phyloP scores from a whole-genome alignment of 805 yeast genomes.

The Zygosaccharomyces siamensis region DNA sequence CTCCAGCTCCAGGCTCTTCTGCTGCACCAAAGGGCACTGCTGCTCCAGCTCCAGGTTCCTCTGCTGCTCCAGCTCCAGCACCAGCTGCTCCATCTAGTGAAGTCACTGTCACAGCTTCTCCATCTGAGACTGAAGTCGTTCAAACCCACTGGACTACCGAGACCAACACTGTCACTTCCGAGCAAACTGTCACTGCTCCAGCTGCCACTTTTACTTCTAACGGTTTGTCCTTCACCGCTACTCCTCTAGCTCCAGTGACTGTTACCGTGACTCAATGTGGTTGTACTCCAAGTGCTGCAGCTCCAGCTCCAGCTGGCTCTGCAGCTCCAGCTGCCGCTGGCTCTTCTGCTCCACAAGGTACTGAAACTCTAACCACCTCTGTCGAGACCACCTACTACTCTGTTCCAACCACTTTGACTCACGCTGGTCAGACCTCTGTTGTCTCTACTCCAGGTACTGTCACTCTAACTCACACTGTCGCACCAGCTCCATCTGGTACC shows the following conservation, averaged over 20 bases:
- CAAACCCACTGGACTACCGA: conserved; percentile 4
- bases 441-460: neutral
- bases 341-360: neutral
- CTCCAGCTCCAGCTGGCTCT: neutral
- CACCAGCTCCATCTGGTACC: neutral
- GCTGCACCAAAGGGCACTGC: conserved; percentile 7
- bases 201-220: neutral
- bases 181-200: conserved; percentile 2
- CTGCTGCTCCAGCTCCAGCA: conserved; percentile 10
- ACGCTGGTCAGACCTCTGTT: neutral
- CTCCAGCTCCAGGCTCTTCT: conserved; percentile 2
- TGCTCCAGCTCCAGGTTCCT: conserved; percentile 5
- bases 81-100: neutral
- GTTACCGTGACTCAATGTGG: conserved; percentile 2
- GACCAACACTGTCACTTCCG: conserved; percentile 2
- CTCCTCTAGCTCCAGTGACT: conserved; percentile 4
- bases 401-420: neutral
- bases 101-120: conserved; percentile 13
- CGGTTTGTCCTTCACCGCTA: neutral
- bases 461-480: neutral
- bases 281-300: conserved; percentile 1
- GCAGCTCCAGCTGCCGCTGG: neutral
- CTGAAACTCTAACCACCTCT: neutral
- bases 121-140: neutral
- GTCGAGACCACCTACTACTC: neutral